Evolutionary conservation across 805 yeast genomes (phyloP).

Genomic region (Starmerella bombi): DNA sequence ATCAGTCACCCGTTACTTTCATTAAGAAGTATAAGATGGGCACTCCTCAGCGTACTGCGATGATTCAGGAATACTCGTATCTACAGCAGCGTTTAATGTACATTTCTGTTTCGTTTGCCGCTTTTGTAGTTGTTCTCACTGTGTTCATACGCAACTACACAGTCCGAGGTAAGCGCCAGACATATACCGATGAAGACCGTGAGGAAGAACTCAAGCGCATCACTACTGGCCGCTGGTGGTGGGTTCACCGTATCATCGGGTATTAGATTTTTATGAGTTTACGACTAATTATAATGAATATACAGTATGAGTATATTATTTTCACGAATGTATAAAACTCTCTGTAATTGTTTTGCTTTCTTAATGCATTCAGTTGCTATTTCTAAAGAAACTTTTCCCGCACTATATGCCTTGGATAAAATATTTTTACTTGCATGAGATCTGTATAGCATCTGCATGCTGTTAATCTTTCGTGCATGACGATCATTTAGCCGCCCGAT

Average conservation of each 20-base stretch:
- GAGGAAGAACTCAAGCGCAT: neutral
- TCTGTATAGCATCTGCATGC: no score
- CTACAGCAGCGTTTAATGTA: slow-evolving; percentile 46
- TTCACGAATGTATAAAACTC: no score
- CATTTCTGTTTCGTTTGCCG: slow-evolving; percentile 42
- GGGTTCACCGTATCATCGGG: neutral
- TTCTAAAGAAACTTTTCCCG: no score
- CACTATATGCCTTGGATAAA: no score
- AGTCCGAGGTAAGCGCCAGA: slow-evolving; percentile 5
- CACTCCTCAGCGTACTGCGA: slow-evolving; percentile 43
- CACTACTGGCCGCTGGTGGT: neutral
- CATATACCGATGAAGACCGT: slow-evolving; percentile 15
- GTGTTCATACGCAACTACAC: slow-evolving; percentile 8
- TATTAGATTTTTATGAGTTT: neutral
- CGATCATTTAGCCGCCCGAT: no score
- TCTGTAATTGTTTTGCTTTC: no score
- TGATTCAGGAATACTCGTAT: slow-evolving; percentile 45
- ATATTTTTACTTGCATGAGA: no score
- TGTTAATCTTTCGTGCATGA: no score
- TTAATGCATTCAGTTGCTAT: no score
- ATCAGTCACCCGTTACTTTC: slow-evolving; percentile 43
- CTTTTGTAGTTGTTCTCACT: slow-evolving; percentile 5
- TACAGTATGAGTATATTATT: no score
- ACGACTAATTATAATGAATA: no score
- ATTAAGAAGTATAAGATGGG: slow-evolving; percentile 42